Conservation (phyloP, 352 stramenopile species). For the Detonula confervacea region DNA sequence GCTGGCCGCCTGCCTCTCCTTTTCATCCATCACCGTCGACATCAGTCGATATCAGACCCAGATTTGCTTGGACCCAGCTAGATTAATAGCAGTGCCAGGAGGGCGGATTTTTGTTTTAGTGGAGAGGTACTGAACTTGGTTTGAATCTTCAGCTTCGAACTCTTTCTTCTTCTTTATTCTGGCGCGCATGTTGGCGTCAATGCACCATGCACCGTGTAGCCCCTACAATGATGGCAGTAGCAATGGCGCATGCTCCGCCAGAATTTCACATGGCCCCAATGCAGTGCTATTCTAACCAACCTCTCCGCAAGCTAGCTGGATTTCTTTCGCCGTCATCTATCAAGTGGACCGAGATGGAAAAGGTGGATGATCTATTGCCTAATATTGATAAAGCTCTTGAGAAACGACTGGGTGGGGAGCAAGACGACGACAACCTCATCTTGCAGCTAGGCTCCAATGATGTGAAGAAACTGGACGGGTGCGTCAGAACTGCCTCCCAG, state of each 20-base stretch:
- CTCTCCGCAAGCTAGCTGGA: constrained; percentile 37
- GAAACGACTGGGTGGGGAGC: constrained; percentile 33
- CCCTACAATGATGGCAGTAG: constrained; percentile 12
- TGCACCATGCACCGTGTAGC: constrained; percentile 6
- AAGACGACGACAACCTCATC: constrained; percentile 26
- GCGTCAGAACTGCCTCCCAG: constrained; percentile 25
- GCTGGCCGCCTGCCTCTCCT: too few relatives aligned
- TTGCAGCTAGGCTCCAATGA: constrained; percentile 60
- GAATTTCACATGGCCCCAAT: constrained; percentile 64
- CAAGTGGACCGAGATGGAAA: constrained; percentile 72
- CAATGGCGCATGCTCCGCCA: neutral
- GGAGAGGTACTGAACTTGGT: too few relatives aligned
- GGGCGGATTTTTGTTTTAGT: too few relatives aligned
- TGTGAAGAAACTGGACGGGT: constrained; percentile 34
- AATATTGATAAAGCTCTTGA: constrained; percentile 18
- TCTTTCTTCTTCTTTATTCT: too few relatives aligned
- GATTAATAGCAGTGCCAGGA: too few relatives aligned
- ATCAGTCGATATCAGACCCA: too few relatives aligned
- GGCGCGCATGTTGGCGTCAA: too few relatives aligned
- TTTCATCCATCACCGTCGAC: too few relatives aligned
- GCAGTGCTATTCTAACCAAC: constrained; percentile 60
- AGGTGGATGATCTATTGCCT: constrained; percentile 55
- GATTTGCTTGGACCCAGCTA: too few relatives aligned
- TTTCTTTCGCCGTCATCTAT: constrained; percentile 53
- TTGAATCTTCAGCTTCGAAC: too few relatives aligned